Evolutionary conservation across 163 green algal genomes (phyloP).

Genomic region (Volvox carteri): DNA sequence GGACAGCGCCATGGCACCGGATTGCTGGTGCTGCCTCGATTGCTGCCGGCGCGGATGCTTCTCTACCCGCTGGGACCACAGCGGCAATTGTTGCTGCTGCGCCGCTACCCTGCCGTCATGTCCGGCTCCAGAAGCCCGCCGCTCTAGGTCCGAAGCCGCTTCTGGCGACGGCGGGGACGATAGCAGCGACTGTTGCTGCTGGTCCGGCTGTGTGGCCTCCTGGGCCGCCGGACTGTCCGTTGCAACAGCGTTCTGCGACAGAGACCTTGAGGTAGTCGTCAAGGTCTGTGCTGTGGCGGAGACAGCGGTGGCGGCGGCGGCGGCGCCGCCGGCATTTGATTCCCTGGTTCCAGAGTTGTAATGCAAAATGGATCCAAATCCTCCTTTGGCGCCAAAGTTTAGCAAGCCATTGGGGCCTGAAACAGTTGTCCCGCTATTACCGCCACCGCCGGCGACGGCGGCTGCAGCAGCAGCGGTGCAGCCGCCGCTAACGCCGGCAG

Average conservation of each 20-base stretch:
- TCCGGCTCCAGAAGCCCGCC: no score
- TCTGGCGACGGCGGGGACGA: background rate
- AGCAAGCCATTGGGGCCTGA: background rate
- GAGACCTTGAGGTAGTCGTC: no score
- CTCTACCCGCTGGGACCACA: background rate
- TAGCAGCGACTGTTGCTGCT: no score
- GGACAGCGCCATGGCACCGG: background rate
- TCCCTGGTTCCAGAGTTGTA: background rate
- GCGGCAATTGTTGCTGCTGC: background rate
- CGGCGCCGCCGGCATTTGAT: background rate
- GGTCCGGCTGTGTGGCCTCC: no score
- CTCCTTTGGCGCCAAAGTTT: background rate
- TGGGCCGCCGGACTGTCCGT: no score
- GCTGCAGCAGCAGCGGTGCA: background rate
- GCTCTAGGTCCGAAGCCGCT: background rate
- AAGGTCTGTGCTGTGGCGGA: background rate
- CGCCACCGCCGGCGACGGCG: background rate
- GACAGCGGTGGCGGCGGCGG: background rate
- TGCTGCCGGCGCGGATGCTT: background rate
- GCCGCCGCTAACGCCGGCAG: background rate
- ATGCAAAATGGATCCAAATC: background rate
- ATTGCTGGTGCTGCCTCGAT: background rate
- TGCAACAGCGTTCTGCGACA: no score
- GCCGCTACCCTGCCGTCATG: no score
- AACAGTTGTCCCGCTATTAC: background rate